phyloP scores from a whole-genome alignment of 441 rosid species.

The Populus trichocarpa region DNA sequence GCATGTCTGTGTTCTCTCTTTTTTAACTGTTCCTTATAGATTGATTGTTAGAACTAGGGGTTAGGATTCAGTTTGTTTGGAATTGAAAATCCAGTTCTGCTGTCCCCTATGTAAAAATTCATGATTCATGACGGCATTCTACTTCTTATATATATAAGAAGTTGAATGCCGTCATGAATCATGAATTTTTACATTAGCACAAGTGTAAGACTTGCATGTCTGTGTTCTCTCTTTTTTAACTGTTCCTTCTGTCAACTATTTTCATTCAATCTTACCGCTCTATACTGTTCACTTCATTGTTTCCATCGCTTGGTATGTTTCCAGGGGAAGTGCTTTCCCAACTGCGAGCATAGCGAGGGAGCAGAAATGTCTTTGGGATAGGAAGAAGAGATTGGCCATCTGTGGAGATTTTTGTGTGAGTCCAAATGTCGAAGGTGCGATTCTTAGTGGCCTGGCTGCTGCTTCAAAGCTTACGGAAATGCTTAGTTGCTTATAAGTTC shows the following conservation, averaged over 20 bases:
- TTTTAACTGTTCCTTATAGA: neutral
- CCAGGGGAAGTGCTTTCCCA: slow-evolving; percentile 84
- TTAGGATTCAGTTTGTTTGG: neutral
- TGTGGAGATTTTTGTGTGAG: slow-evolving; percentile 80
- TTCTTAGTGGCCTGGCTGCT: slow-evolving; percentile 69
- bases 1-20: neutral
- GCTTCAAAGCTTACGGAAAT: slow-evolving; percentile 54
- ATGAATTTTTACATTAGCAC: too few relatives aligned
- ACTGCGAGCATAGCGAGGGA: slow-evolving; percentile 50
- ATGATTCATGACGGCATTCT: too few relatives aligned
- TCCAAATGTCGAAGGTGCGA: slow-evolving; percentile 72
- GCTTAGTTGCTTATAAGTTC: slow-evolving; percentile 32
- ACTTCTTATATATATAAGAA: too few relatives aligned
- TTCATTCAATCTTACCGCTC: neutral
- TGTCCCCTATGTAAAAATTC: too few relatives aligned
- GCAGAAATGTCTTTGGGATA: slow-evolving; percentile 66
- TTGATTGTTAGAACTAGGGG: neutral
- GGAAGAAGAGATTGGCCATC: slow-evolving; percentile 44
- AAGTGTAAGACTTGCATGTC: too few relatives aligned
- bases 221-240: neutral
- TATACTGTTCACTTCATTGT: neutral
- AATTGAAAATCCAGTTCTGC: neutral
- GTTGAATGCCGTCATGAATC: too few relatives aligned
- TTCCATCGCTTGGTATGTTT: neutral
- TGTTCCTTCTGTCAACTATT: neutral